Conservation (phyloP, 2,329 filamentous ascomycete species). For the Cladosporium phlei region DNA sequence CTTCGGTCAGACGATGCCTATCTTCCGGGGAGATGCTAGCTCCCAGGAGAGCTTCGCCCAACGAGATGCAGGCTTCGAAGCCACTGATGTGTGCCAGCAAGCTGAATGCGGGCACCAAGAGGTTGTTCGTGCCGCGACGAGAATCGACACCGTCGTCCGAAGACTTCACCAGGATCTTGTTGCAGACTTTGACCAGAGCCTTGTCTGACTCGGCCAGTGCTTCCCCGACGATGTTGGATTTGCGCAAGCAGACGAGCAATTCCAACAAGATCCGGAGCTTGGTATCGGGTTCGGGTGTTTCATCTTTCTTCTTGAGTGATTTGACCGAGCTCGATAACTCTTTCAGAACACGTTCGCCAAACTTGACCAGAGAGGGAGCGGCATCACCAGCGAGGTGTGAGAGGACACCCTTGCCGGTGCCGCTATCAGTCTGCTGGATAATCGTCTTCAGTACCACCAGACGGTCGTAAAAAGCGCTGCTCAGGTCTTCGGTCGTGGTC, state of each 20-base stretch:
- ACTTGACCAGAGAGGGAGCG: not conserved
- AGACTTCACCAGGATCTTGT: not conserved
- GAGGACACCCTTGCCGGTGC: slow-evolving; percentile 1
- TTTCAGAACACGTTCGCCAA: not conserved
- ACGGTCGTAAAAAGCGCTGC: not conserved
- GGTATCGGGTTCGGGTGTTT: not conserved
- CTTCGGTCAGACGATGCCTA: slow-evolving; percentile 1
- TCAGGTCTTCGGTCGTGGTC: not conserved
- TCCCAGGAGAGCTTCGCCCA: not conserved
- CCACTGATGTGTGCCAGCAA: slow-evolving; percentile 3
- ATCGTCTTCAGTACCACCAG: slow-evolving; percentile 1
- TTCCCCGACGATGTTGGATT: not conserved
- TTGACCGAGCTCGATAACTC: slow-evolving; percentile 3
- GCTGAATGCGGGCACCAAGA: slow-evolving; percentile 6
- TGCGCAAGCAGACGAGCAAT: slow-evolving; percentile 4
- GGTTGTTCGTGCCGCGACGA: not conserved
- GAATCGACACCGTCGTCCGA: not conserved
- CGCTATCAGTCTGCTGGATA: not conserved
- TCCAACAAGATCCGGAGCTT: not conserved
- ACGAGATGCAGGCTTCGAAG: slow-evolving; percentile 7
- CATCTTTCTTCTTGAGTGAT: slow-evolving; percentile 5
- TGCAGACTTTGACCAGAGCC: not conserved
- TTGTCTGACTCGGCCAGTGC: not conserved
- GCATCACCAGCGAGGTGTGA: not conserved
- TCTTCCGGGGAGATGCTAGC: slow-evolving; percentile 1